These are phyloP conservation scores for Ceratonia siliqua DNA, from an alignment of 306 rosid genomes.

Conservation along the genomic window DNA sequence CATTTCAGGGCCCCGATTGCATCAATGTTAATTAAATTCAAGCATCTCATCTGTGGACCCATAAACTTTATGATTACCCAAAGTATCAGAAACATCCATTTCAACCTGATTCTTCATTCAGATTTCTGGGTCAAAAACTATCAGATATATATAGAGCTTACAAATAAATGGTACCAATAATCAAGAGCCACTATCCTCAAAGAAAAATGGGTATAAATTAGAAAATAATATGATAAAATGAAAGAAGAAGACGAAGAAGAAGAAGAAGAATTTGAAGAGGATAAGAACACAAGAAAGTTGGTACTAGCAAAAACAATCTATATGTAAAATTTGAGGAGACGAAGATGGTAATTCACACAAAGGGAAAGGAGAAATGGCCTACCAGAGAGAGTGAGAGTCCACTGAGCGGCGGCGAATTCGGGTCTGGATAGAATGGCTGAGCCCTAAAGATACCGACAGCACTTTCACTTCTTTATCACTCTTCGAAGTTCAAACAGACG, in stretches of 20 bases:
- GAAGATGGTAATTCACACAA: neutral
- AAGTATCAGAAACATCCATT: neutral
- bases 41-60: slow-evolving; percentile 11
- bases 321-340: neutral
- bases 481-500: no score
- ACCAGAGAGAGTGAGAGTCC: slow-evolving; percentile 17
- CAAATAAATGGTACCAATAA: neutral
- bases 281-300: neutral
- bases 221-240: no score
- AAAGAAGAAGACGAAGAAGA: neutral
- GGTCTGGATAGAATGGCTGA: slow-evolving; percentile 1
- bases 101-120: slow-evolving; percentile 24
- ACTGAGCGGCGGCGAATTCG: neutral
- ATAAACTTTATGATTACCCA: neutral
- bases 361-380: neutral
- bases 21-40: neutral
- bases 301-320: neutral
- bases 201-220: neutral
- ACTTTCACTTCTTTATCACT: neutral
- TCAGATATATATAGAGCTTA: neutral
- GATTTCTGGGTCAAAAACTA: neutral
- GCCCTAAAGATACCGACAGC: neutral
- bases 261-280: neutral
- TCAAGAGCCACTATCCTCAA: neutral
- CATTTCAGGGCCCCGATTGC: neutral